Base-by-base conservation (phyloP, 371 early-diverging fungal genomes). In the Furculomyces boomerangus region DNA sequence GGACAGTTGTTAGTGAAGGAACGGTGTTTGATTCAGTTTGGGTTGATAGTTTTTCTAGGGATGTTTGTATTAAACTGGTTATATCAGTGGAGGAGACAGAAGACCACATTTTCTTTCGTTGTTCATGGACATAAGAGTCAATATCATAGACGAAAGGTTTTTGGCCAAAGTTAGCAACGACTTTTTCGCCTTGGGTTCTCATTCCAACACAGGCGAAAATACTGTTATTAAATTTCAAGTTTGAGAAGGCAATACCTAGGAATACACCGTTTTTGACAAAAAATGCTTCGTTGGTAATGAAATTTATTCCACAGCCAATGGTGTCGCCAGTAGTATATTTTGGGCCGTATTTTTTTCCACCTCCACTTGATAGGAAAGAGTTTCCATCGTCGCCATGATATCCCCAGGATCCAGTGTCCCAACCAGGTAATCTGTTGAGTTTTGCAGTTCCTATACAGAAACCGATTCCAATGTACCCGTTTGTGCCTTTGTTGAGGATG, bases 311-410 rank as follows among this genome's bases (percentile, higher is more conserved):
- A 64, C 93, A 94, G 3, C 97, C 97, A 45, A 93, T 78, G 0
- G 80, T 75, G 62, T 96, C 97, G 13, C 88, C 89, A 1, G 89
- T 91, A 22, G 81, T 78, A 57, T 83, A 97, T 5, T 76, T 76
- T 14, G 96, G 98, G 0, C 98, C 98, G 61, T 83, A 97, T 10
- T 72, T 64, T 27, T 78, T 68, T 22, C 96, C 96, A 24, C 72
- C 78, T 2, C 87, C 89, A 8, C 80, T 75, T 37, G 86, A 84
- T 55, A 72, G 71, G 62, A 93, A 91, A 32, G 71, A 63, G 54
- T 83, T 70, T 14, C 98, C 98, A 66, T 97, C 96, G 67, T 93
- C 91, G 35, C 91, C 86, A 54, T 90, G 91, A 67, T 84, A 89
- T 10, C 88, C 90, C 84, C 84, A 89, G 24, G 86, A 84, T 48